Evolutionary conservation across 495 filamentous ascomycete genomes (phyloP).

Genomic region (Penicillium longicatenatum): DNA sequence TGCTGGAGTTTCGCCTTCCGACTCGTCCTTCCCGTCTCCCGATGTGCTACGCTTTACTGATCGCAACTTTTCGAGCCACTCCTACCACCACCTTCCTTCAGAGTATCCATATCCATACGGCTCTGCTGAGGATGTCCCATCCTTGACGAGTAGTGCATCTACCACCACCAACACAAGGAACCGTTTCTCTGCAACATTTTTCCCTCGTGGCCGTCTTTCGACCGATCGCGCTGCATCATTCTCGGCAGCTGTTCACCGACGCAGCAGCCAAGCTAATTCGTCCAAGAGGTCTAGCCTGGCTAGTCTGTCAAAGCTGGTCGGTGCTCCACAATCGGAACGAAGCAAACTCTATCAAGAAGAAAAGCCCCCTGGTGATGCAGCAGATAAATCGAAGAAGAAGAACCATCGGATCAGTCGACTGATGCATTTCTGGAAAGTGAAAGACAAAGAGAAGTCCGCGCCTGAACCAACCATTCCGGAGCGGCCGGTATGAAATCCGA

Average conservation of each 20-base stretch:
- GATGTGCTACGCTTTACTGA: constrained; percentile 54
- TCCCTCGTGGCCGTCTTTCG: constrained; percentile 45
- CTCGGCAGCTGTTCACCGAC: constrained; percentile 63
- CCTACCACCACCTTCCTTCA: constrained; percentile 62
- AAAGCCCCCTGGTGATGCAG: constrained; percentile 54
- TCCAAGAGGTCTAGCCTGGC: constrained; percentile 79
- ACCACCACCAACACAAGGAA: constrained; percentile 69
- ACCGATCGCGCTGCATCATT: constrained; percentile 70
- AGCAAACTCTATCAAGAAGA: constrained; percentile 81
- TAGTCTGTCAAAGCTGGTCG: constrained; percentile 81
- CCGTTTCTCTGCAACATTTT: constrained; percentile 50
- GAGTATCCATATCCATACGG: constrained; percentile 66
- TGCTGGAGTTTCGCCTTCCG: constrained; percentile 40
- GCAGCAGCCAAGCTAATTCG: constrained; percentile 45
- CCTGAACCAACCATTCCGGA: constrained; percentile 25
- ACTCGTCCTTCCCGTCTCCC: constrained; percentile 53
- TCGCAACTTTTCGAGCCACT: constrained; percentile 42
- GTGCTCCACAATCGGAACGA: constrained; percentile 72
- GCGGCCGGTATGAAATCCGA: constrained; percentile 24
- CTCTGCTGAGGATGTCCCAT: constrained; percentile 86
- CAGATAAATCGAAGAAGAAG: constrained; percentile 69
- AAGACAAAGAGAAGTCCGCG: constrained; percentile 46
- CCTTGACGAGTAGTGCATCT: constrained; percentile 82
- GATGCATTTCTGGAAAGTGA: constrained; percentile 81
- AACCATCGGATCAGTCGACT: constrained; percentile 74